Evolutionary conservation across 1,284 basidiomycete species (phyloP).

Genomic region (Amylostereum areolatum): DNA sequence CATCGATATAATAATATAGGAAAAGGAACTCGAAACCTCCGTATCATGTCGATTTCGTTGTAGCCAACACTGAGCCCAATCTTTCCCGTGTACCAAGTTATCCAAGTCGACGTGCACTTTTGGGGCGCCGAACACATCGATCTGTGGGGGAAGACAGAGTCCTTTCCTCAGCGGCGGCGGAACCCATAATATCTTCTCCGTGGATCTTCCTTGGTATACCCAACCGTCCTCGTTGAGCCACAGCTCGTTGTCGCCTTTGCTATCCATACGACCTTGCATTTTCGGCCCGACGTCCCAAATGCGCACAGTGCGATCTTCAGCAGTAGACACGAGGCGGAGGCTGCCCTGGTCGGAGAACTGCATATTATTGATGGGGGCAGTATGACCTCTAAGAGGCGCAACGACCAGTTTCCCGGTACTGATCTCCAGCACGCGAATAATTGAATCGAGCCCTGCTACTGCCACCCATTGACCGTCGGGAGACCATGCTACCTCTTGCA

Average conservation of each 20-base stretch:
- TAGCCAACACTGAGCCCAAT: background rate
- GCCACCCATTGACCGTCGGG: too few species aligned
- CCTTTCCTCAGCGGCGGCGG: background rate
- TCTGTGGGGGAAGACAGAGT: background rate
- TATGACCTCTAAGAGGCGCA: too few species aligned
- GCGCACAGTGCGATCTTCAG: background rate
- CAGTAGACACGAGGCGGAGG: background rate
- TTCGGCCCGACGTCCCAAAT: background rate
- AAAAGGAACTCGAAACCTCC: too few species aligned
- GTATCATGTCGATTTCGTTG: too few species aligned
- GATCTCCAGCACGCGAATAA: too few species aligned
- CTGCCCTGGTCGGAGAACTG: too few species aligned
- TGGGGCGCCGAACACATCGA: background rate
- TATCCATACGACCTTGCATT: background rate
- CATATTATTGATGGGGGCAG: too few species aligned
- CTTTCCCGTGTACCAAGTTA: background rate
- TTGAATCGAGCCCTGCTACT: too few species aligned
- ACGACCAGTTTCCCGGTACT: too few species aligned
- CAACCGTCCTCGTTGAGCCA: background rate
- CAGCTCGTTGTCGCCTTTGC: background rate
- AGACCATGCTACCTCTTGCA: too few species aligned
- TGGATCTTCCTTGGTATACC: background rate
- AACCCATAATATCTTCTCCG: background rate
- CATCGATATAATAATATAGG: too few species aligned
- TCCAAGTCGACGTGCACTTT: background rate